A percentile compares a stretch with the other conserved stretches of the same genome.
Conservation (phyloP, 2,329 filamentous ascomycete species). For the Emydomyces testavorans region DNA sequence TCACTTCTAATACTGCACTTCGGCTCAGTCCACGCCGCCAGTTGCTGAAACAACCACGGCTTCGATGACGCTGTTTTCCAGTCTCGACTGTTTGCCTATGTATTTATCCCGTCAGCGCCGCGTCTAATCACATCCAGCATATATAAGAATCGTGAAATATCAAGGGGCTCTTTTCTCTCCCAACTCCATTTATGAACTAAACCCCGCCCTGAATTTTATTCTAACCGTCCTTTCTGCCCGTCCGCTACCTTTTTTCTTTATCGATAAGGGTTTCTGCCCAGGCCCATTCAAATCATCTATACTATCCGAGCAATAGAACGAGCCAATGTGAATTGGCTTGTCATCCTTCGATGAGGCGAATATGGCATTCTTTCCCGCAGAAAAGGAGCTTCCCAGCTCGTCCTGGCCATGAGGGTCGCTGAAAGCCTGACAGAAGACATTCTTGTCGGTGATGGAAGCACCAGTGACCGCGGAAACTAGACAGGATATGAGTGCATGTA, state of each 20-base stretch:
- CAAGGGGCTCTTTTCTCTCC: slow-evolving; percentile 5
- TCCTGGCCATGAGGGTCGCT: slow-evolving; percentile 14
- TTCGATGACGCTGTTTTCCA: slow-evolving; percentile 5
- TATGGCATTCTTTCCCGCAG: slow-evolving; percentile 1
- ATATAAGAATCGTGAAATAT: not conserved
- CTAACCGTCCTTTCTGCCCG: slow-evolving; percentile 1
- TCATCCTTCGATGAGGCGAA: slow-evolving; percentile 3
- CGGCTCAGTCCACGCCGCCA: not conserved
- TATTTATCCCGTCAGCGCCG: not conserved
- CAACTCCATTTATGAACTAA: slow-evolving; percentile 12
- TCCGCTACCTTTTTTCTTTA: not conserved
- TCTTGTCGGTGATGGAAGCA: slow-evolving; percentile 10
- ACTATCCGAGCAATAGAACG: slow-evolving; percentile 11
- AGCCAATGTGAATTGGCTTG: slow-evolving; percentile 9
- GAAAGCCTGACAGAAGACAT: slow-evolving; percentile 14
- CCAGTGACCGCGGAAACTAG: slow-evolving; percentile 4
- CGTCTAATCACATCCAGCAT: not conserved
- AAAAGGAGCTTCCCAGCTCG: slow-evolving; percentile 11
- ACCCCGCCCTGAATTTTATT: slow-evolving; percentile 12
- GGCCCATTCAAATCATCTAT: slow-evolving; percentile 3
- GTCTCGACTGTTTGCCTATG: slow-evolving; percentile 4
- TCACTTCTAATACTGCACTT: slow-evolving; percentile 12
- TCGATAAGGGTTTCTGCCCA: not conserved
- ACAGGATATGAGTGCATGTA: not conserved
- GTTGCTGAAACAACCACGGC: slow-evolving; percentile 11